Conservation (phyloP, 2,329 filamentous ascomycete species). For the Fonsecaea monophora region DNA sequence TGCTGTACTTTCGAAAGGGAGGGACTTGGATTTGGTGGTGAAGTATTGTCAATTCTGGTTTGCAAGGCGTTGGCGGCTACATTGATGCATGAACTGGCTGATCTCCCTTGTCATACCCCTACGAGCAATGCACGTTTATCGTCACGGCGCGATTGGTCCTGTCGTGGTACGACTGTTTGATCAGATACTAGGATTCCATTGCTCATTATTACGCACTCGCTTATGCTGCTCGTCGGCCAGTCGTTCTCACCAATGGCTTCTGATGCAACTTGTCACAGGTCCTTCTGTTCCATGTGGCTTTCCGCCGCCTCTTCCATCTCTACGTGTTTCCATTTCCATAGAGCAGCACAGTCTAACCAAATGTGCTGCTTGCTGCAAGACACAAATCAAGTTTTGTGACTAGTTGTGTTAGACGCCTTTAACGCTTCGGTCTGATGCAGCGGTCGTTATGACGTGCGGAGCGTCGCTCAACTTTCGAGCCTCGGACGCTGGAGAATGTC, state of each 20-base stretch:
- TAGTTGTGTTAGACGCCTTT: not conserved
- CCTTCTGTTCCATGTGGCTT: not conserved
- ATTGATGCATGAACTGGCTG: not conserved
- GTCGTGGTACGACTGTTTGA: not conserved
- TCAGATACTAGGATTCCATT: not conserved
- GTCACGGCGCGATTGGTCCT: not conserved
- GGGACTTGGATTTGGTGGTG: slow-evolving; percentile 34
- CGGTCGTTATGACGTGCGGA: not conserved
- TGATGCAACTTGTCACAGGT: not conserved
- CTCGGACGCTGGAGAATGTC: not conserved
- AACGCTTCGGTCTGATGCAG: not conserved
- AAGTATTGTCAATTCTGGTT: slow-evolving; percentile 10
- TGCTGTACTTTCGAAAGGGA: not conserved
- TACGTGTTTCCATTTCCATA: not conserved
- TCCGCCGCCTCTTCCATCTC: not conserved
- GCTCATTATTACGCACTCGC: not conserved
- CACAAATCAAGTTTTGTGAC: not conserved
- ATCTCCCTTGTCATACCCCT: slow-evolving; percentile 11
- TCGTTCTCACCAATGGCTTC: not conserved
- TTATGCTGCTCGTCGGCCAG: not conserved
- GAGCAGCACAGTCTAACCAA: not conserved
- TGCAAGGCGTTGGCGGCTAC: slow-evolving; percentile 17
- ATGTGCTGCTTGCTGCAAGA: not conserved
- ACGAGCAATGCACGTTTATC: slow-evolving; percentile 1
- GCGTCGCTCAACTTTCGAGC: not conserved